These are phyloP conservation scores for Trichoderma atrobrunneum DNA, from an alignment of 2,329 filamentous ascomycete species.

Conservation along the genomic window DNA sequence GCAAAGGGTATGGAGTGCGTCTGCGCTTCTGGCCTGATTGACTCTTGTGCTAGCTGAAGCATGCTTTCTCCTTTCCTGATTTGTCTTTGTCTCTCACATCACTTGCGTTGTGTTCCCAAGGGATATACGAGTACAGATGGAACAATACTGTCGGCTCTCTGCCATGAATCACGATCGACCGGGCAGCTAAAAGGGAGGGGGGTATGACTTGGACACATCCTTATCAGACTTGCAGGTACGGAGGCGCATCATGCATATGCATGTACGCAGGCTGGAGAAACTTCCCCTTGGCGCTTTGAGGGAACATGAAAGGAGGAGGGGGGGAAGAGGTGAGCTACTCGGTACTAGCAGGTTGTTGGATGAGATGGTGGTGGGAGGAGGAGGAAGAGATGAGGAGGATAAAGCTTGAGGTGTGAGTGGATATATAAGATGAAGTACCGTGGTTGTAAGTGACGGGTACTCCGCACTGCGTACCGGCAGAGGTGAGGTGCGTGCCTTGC, in stretches of 20 bases:
- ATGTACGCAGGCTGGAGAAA: conserved; percentile 16
- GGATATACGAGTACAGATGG: not conserved
- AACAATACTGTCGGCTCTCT: not conserved
- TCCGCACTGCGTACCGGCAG: not conserved
- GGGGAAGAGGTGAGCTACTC: conserved; percentile 5
- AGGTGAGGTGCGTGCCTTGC: not conserved
- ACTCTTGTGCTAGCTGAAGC: conserved; percentile 5
- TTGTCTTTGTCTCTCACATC: not conserved
- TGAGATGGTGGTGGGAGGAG: conserved; percentile 1
- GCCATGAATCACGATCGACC: conserved; percentile 12
- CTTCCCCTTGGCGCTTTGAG: conserved; percentile 16
- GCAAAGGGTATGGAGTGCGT: not conserved
- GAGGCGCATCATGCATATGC: conserved; percentile 16
- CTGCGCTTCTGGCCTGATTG: not conserved
- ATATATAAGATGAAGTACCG: not conserved
- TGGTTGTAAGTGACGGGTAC: not conserved
- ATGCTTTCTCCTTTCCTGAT: conserved; percentile 11
- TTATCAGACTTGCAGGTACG: conserved; percentile 10
- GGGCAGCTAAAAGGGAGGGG: not conserved
- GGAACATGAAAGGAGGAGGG: not conserved
- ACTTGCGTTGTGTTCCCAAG: not conserved
- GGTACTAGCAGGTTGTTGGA: not conserved
- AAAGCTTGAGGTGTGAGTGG: conserved; percentile 1
- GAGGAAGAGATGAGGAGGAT: not conserved
- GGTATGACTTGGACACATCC: not conserved